Conservation (phyloP, 768 basidiomycete genomes). For the Serendipita indica region DNA sequence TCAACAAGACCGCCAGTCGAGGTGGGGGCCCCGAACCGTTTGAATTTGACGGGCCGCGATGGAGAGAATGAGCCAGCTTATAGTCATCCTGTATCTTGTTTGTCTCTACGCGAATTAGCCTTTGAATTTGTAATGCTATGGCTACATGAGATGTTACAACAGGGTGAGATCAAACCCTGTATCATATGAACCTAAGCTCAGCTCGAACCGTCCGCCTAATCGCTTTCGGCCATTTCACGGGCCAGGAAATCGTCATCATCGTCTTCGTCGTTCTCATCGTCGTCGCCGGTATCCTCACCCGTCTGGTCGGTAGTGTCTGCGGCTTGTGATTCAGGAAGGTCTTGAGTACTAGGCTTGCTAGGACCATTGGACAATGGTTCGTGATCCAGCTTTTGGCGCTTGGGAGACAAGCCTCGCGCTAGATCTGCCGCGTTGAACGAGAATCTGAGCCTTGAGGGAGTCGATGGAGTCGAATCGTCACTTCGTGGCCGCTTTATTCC, state of each 20-base stretch:
- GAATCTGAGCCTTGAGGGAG: constrained; percentile 10
- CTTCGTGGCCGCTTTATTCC: constrained; percentile 14
- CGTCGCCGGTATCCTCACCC: constrained; percentile 20
- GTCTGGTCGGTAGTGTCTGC: constrained; percentile 23
- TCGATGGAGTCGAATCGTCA: constrained; percentile 7
- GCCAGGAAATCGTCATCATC: constrained; percentile 69
- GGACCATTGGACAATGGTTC: not conserved
- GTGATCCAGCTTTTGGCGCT: not conserved
- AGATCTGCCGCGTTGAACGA: not conserved
- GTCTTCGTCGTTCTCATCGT: constrained; percentile 36
- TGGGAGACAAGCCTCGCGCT: not conserved
- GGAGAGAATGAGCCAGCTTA: constrained; percentile 10
- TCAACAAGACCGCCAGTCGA: constrained; percentile 34
- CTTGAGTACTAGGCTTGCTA: constrained; percentile 31
- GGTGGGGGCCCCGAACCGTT: constrained; percentile 10
- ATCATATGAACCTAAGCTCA: constrained; percentile 1
- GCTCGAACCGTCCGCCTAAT: constrained; percentile 14
- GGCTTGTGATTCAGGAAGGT: constrained; percentile 38
- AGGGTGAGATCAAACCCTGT: not conserved
- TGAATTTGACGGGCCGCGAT: not conserved
- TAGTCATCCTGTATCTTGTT: not conserved
- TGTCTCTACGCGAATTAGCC: not conserved
- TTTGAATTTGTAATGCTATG: not conserved
- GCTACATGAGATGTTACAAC: not conserved
- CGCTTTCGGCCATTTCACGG: constrained; percentile 38